Evolutionary conservation across 257 asterid genomes (phyloP), one percentile per base, ranked within the genome.

Genomic region (Solanum corneliomulleri): DNA sequence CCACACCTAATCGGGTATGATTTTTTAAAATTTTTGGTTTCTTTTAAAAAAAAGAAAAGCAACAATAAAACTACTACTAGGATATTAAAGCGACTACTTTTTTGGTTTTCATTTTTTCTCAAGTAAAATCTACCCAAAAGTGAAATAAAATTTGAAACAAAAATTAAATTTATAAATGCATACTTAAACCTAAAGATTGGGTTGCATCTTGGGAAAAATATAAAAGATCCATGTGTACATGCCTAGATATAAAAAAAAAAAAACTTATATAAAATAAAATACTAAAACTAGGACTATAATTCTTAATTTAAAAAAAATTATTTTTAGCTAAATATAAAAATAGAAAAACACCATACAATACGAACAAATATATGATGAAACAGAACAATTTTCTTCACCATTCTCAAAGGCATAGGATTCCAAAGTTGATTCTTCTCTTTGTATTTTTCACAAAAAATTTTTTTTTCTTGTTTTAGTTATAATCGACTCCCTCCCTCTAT

Each of bases 21-120:
- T 35, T 35, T 35, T 1, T 1, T 0, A 1, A 35, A 35, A 4
- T 0, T 1, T 35, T 35, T 35, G 37, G 37, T 35, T 35, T 5
- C 7, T 35, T 35, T 35, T 35, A 35, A 7, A 5, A 35, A 35
- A 35, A 35, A 35, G 39, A 35, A 35, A 35, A 16, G 6, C 9
- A 52, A 16, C 23, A 52, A 52, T 52, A 52, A 52, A 52, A 52
- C 1, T 52, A 52, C 2, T 18, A 52, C 62, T 52, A 16, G 2
- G 0, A 52, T 52, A 52, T 52, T 52, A 52, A 52, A 52, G 7
- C 0, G 0, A 52, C 23, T 52, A 52, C 18, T 52, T 52, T 52
- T 0, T 9, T 0, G 23, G 62, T 52, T 52, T 52, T 52, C 23
- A 52, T 16, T 52, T 52, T 52, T 49, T 15, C 23, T 52, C 23